Base-by-base conservation (phyloP, 352 stramenopile genomes). In the Globisporangium sylvaticum region DNA sequence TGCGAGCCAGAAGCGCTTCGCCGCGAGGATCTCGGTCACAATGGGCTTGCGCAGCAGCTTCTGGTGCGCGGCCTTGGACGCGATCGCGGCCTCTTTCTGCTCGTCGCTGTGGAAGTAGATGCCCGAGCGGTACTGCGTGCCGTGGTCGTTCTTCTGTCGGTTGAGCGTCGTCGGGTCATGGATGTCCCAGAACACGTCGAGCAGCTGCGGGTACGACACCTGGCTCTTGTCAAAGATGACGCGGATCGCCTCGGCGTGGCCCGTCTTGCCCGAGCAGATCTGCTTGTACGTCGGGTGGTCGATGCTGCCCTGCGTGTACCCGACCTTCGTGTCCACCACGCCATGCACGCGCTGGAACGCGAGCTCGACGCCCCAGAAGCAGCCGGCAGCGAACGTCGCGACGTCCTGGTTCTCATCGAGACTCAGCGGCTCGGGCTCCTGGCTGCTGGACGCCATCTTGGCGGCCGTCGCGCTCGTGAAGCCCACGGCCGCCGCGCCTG, bases 351-450 rank as follows among this genome's bases (percentile, higher is more conserved):
- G 88, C 78, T 98, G 94, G 79, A 98, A 99, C 12, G 92, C 93
- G 37, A 99, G 73, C 79, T 99, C 93, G n/a, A 98, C 83, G 54
- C 96, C 96, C 97, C 97, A 99, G 80, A 99, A 99, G 78, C 97
- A 99, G 15, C 97, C 97, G 46, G 94, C 92, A 3, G 94, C 97
- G 80, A 99, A 98, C 2, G 96, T 99, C n/a, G 95, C 95, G n/a
- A 96, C 75, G 57, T 71, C 76, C 48, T 68, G 63, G 42, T 48
- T 56, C 10, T 39, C 27, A 2, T 9, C 20, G 12, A 66, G 60
- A n/a, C n/a, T 56, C 27, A 56, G n/a, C 20, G 39, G 54, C 63
- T 68, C 53, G 18, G 42, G 27, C 32, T 55, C 63, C 27, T 67
- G 62, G 37, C 42, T 55, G 54, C 15, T 24, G 24, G 37, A 46